Base-by-base conservation (phyloP, 371 early-diverging fungal species). In the Rhizopus delemar region DNA sequence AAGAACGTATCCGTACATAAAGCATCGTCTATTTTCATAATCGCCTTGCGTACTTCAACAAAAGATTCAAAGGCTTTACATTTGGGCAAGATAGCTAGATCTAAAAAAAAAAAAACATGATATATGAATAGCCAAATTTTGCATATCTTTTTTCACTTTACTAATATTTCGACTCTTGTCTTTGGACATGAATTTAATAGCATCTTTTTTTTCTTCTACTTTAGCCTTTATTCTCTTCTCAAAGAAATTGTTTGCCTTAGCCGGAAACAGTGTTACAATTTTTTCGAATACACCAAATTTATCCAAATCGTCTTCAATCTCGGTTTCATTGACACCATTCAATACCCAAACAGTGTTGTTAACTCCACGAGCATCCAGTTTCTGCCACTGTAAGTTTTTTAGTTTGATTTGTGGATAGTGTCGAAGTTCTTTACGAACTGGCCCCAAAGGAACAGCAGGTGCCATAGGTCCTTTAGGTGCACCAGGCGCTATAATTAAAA, bases 321-420 rank as follows among this genome's bases (percentile, higher is more conserved):
- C 55, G 38, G 63, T 53, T 33, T 78, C 79, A 45, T 78, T 55
- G 0, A 75, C 65, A 41, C 55, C 66, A 12, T 70, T 65, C 13
- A 69, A 16, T 16, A 59, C 51, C 79, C 79, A 78, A 28, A 78
- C 60, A 0, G 79, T 78, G 16, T 78, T 73, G 4, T 75, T 69
- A 2, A 73, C 66, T 15, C 59, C 46, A 13, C 69, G 65, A 4
- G 68, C 68, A 53, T 78, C 79, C 31, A 78, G 46, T 41, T 78
- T 78, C 51, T 78, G 75, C 75, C 75, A 75, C 51, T 78, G 79
- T 0, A 78, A 54, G 57, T 75, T 71, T 51, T 75, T 73, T n/a
- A 78, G 62, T 32, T 78, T 73, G 8, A 74, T 57, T 46, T 74
- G 64, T 35, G 78, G 78, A 52, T 74, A 74, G 38, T 78, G 78